Base-by-base conservation (phyloP, 192 early-diverging fungal genomes). In the Podila clonocystis region DNA sequence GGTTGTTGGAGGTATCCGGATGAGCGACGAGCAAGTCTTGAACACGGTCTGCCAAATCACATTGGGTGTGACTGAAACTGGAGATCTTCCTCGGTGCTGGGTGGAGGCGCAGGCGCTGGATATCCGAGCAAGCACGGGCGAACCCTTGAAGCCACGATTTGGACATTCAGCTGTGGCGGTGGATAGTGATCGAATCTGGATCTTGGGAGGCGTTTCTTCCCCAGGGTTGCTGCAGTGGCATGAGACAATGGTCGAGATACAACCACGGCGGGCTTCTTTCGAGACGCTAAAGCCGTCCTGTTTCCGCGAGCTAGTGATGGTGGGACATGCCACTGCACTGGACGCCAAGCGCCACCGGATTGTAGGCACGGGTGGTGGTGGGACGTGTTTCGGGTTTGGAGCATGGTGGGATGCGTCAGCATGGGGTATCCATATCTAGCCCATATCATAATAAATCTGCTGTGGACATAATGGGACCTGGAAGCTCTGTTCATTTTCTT, bases 361-460 rank as follows among this genome's bases (percentile, higher is more conserved):
- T 52, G 59, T 80, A 65, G 77, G 77, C 11, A 62, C 72, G 19
- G 77, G 77, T 24, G 77, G 77, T 4, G 77, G 77, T 60, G 77
- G 77, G 41, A 80, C 77, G 9, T 80, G 77, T 62, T 80, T 80
- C 55, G 77, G 77, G 5, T 80, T 80, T 65, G 77, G 77, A 1
- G 70, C 77, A 19, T 73, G 70, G 70, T 80, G 77, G 77, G 77
- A 80, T 61, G 41, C 70, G 9, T 24, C 49, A 0, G 61, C 34
- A 13, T 80, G 77, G 77, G 77, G 52, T 3, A 45, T 45, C 41
- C 41, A 45, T 17, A 45, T 45, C 41, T 15, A 45, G 41, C 13
- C 15, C 41, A 15, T 38, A 38, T 38, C 36, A 8, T 38, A 38
- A 38, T 38, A 38, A 6, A 8, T 31, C 31, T 38, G 36, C 36